Conservation (phyloP, 2,329 filamentous ascomycete genomes). For the Metarhizium anisopliae region DNA sequence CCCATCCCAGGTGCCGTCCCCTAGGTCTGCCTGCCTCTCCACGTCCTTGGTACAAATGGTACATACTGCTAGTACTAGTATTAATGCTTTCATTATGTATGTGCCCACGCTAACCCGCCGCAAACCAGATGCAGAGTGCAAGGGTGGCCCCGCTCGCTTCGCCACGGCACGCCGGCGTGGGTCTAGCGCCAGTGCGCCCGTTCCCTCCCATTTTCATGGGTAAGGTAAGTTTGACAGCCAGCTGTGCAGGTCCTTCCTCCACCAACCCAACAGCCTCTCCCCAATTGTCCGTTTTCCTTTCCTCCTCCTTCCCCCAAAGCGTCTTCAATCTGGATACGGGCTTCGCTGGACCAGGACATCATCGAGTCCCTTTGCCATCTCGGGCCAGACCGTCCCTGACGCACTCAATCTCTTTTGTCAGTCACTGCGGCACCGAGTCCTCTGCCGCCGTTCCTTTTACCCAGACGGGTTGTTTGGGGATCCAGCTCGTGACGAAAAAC, state of each 20-base stretch:
- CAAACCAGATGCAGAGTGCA: constrained; percentile 6
- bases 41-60: not conserved
- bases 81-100: not conserved
- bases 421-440: not conserved
- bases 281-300: constrained; percentile 28
- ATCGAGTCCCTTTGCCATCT: constrained; percentile 6
- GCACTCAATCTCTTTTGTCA: not conserved
- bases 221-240: constrained; percentile 33
- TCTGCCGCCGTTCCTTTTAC: constrained; percentile 2
- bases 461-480: not conserved
- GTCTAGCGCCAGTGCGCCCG: constrained; percentile 20
- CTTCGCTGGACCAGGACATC: constrained; percentile 18
- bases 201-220: constrained; percentile 32
- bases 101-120: not conserved
- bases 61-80: not conserved
- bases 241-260: constrained; percentile 30
- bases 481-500: constrained; percentile 1
- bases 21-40: not conserved
- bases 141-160: constrained; percentile 18
- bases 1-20: too few relatives aligned
- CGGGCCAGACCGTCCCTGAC: not conserved
- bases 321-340: constrained; percentile 20
- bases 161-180: constrained; percentile 17
- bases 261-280: constrained; percentile 28
- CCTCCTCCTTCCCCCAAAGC: constrained; percentile 23